Evolutionary conservation across 352 stramenopile genomes (phyloP), one percentile per base, ranked within the genome.

Genomic region (Phytopythium oedochilum): DNA sequence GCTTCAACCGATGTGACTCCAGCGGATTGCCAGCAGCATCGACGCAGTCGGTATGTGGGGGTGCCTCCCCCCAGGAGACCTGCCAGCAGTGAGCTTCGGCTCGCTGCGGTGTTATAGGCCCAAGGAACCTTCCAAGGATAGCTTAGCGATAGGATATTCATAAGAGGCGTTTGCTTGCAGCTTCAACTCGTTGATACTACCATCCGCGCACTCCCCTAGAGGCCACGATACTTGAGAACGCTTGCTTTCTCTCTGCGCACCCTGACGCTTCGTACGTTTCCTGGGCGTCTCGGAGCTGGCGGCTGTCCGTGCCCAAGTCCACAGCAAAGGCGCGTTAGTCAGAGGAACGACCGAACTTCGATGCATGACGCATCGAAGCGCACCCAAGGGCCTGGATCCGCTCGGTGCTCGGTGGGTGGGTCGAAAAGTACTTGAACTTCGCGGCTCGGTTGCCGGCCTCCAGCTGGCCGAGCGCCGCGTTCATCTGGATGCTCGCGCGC

Each of bases 341-440:
- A 28, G 28, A 39, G 10, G 15, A 2, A 17, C 20, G 3, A 14
- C 3, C 42, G 11, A 52, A n/a, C n/a, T n/a, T n/a, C n/a, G n/a
- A n/a, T n/a, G n/a, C n/a, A 36, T 18, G 32, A 57, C n/a, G 17
- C 6, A 22, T 23, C 6, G 36, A 14, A n/a, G 64, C 59, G 26
- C 29, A 82, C 72, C 67, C 52, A 25, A 86, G 50, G 5, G 73
- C 64, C 29, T 73, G 48, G n/a, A 89, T 59, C 35, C 80, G 75
- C 47, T 90, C 80, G 9, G 66, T 42, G 62, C 78, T 88, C 5
- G 80, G 80, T 5, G 80, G 80, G 32, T 90, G 77, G 11, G 80
- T 90, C 42, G 80, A 90, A 29, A 90, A 86, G 49, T 90, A 90
- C 53, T 88, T 90, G 60, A 78, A 54, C 20, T 78, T 49, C 4